Evolutionary conservation across 1,139 yeast genomes (phyloP).

Genomic region (Debaryomyces robertsiae): DNA sequence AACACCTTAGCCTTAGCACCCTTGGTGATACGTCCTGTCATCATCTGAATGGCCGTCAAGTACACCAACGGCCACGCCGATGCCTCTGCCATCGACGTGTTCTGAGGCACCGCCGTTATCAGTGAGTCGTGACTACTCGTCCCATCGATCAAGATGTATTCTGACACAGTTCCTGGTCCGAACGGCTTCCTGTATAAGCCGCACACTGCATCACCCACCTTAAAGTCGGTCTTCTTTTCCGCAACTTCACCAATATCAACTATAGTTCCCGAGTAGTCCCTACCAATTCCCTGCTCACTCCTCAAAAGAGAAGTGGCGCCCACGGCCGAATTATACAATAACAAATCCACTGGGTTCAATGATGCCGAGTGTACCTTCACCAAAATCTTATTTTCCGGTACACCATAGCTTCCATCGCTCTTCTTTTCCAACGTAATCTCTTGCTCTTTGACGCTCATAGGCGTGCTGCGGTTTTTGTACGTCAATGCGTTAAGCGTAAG

Average conservation of each 20-base stretch:
- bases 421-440: conserved; percentile 22
- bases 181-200: conserved; percentile 54
- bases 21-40: conserved; percentile 26
- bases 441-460: conserved; percentile 17
- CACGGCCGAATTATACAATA: conserved; percentile 37
- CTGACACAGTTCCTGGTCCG: conserved; percentile 55
- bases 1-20: conserved; percentile 38
- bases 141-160: conserved; percentile 39
- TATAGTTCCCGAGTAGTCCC: conserved; percentile 70
- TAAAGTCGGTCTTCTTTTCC: conserved; percentile 31
- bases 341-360: conserved; percentile 68
- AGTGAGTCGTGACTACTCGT: conserved; percentile 25
- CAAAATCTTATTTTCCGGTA: conserved; percentile 48
- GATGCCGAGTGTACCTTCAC: conserved; percentile 62
- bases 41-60: conserved; percentile 56
- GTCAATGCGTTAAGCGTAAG: neutral
- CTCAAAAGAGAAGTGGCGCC: conserved; percentile 34
- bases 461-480: conserved; percentile 2
- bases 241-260: conserved; percentile 56
- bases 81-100: conserved; percentile 54
- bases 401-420: conserved; percentile 38
- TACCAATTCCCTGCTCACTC: conserved; percentile 57
- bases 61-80: conserved; percentile 59
- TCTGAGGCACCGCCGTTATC: conserved; percentile 49
- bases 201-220: conserved; percentile 64